A percentile compares a stretch with the other conserved stretches of the same genome.
Evolutionary conservation across 441 rosid genomes (phyloP).

Genomic region (Metrosideros polymorpha): DNA sequence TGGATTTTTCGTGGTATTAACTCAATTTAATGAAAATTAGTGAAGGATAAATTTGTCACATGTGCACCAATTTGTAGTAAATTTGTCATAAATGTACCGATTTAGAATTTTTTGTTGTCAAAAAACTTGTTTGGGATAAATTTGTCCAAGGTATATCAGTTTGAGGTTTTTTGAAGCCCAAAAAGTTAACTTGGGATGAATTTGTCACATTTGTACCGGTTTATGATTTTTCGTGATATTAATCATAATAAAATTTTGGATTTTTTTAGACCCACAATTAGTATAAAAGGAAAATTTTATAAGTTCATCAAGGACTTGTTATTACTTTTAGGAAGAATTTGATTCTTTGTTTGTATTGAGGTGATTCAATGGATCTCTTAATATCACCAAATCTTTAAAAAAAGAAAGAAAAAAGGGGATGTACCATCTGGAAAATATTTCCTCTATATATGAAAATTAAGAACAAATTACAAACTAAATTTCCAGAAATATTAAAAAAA

Average conservation of each 20-base stretch:
- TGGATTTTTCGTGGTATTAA: too few species aligned
- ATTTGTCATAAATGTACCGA: too few species aligned
- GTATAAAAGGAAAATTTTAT: not conserved
- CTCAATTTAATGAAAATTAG: too few species aligned
- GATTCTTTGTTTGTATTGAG: not conserved
- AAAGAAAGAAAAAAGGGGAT: rapidly evolving
- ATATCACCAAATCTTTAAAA: not conserved
- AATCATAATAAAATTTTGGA: not conserved
- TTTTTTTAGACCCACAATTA: rapidly evolving
- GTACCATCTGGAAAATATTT: not conserved
- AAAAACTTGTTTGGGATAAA: too few species aligned
- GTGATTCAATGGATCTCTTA: not conserved
- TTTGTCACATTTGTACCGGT: too few species aligned
- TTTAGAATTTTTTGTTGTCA: too few species aligned
- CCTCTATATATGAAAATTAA: not conserved
- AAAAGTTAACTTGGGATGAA: too few species aligned
- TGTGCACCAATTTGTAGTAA: too few species aligned
- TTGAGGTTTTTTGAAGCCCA: too few species aligned
- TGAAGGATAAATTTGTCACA: too few species aligned
- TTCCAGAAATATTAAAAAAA: not conserved
- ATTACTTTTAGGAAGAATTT: not conserved
- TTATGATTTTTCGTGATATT: too few species aligned
- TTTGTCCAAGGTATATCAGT: too few species aligned
- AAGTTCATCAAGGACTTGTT: rapidly evolving
- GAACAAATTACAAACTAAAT: not conserved